Conservation (phyloP, 768 basidiomycete genomes). For the Myochromella boudieri region DNA sequence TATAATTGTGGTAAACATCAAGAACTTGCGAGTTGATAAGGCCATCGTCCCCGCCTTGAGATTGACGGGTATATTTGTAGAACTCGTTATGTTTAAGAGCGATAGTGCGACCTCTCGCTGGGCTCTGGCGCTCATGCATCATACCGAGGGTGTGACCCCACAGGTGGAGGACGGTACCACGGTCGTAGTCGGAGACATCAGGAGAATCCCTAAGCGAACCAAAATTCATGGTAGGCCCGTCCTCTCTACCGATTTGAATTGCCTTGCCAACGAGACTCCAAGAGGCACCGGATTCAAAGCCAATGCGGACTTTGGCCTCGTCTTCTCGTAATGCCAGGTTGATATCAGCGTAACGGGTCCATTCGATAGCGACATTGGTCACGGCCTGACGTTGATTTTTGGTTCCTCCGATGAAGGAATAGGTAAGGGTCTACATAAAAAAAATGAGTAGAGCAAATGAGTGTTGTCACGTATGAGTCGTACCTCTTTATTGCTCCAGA, state of each 20-base stretch:
- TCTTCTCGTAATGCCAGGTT: neutral
- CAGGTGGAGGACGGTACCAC: constrained; percentile 24
- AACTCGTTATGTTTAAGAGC: constrained; percentile 12
- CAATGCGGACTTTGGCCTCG: constrained; percentile 13
- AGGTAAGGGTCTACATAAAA: neutral
- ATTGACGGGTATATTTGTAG: constrained; percentile 1
- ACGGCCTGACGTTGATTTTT: constrained; percentile 15
- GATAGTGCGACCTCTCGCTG: constrained; percentile 15
- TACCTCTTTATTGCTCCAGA: neutral
- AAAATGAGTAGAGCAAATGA: neutral
- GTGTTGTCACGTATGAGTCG: neutral
- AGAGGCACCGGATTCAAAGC: constrained; percentile 11
- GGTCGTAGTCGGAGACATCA: constrained; percentile 7
- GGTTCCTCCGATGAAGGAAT: constrained; percentile 16
- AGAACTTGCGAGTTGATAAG: constrained; percentile 7
- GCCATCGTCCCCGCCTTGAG: constrained; percentile 2
- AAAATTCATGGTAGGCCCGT: constrained; percentile 17
- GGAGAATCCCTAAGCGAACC: constrained; percentile 12
- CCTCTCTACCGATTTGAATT: neutral
- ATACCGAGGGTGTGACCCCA: constrained; percentile 25
- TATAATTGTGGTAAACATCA: constrained; percentile 2
- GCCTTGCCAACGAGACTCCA: constrained; percentile 19
- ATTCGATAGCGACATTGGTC: constrained; percentile 8
- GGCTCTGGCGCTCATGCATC: constrained; percentile 26
- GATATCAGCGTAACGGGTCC: constrained; percentile 15